These are phyloP conservation scores for Colletotrichum trifolii DNA, from an alignment of 2,329 filamentous ascomycete genomes.

Conservation along the genomic window DNA sequence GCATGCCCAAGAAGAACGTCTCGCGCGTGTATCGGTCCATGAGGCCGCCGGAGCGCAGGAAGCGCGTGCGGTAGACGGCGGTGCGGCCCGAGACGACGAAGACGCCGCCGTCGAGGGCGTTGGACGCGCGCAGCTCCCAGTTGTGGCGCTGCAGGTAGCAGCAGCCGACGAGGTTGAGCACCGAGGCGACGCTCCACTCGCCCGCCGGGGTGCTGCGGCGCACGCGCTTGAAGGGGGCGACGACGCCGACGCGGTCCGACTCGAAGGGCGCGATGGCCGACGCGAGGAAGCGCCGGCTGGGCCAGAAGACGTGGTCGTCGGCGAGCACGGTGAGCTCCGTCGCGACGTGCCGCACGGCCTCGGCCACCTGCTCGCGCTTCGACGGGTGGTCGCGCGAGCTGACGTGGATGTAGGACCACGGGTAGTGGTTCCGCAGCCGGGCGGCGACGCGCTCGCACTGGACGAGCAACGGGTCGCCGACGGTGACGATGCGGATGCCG, in stretches of 20 bases:
- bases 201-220: conserved; percentile 47
- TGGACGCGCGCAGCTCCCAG: conserved; percentile 68
- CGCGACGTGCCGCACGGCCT: conserved; percentile 49
- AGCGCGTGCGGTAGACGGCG: conserved; percentile 59
- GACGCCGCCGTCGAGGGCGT: conserved; percentile 67
- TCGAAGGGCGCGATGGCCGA: conserved; percentile 56
- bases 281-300: conserved; percentile 50
- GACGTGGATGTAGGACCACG: conserved; percentile 44
- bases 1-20: conserved; percentile 56
- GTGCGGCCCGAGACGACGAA: conserved; percentile 70
- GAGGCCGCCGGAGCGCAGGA: conserved; percentile 59
- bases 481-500: conserved; percentile 57
- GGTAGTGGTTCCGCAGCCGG: conserved; percentile 27
- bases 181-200: conserved; percentile 43
- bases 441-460: conserved; percentile 10
- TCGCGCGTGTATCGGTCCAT: conserved; percentile 59
- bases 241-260: conserved; percentile 60
- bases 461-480: conserved; percentile 43
- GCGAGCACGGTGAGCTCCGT: conserved; percentile 58
- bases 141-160: conserved; percentile 72
- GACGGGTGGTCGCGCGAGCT: conserved; percentile 48
- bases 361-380: conserved; percentile 61
- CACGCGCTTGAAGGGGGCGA: conserved; percentile 67
- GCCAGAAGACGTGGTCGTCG: conserved; percentile 67
- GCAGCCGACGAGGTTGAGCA: conserved; percentile 67